These are phyloP conservation scores for Ceratocystis alfenasii DNA, from an alignment of 2,329 filamentous ascomycete genomes.

Conservation along the genomic window DNA sequence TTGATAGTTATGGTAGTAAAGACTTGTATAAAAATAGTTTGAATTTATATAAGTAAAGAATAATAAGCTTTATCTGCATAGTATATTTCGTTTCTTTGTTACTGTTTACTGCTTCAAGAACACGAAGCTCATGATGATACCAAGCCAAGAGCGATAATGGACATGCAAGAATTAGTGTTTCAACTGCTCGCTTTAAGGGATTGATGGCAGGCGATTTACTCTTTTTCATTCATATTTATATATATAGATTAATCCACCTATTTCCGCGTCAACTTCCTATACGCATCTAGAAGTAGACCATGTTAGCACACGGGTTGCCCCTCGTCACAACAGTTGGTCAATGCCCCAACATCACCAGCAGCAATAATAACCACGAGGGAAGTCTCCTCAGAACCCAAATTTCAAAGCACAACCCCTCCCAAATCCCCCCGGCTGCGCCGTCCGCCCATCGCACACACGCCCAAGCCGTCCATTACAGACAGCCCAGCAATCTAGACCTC, in stretches of 20 bases:
- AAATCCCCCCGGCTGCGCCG: slow-evolving; percentile 25
- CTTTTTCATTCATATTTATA: not conserved
- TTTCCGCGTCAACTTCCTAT: not conserved
- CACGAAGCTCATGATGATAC: slow-evolving; percentile 1
- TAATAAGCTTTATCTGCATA: too few relatives aligned
- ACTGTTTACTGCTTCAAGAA: not conserved
- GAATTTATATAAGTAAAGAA: too few relatives aligned
- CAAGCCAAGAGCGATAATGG: not conserved
- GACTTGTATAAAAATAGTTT: too few relatives aligned
- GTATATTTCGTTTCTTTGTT: not conserved
- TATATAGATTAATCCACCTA: not conserved
- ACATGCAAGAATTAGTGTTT: not conserved
- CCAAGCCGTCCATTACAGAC: slow-evolving; percentile 20
- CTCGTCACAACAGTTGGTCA: not conserved
- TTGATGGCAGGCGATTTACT: not conserved
- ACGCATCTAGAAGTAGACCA: not conserved
- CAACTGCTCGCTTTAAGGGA: too few relatives aligned
- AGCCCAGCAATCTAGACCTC: not conserved
- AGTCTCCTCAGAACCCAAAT: slow-evolving; percentile 31
- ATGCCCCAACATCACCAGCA: too few relatives aligned
- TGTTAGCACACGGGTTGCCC: not conserved
- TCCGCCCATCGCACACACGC: slow-evolving; percentile 15
- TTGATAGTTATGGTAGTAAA: too few relatives aligned
- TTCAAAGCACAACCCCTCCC: slow-evolving; percentile 33
- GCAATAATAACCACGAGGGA: slow-evolving; percentile 1